A percentile compares a stretch with the other conserved stretches of the same genome.
Conservation (phyloP, 192 early-diverging fungal genomes). For the Coemansia furcata region DNA sequence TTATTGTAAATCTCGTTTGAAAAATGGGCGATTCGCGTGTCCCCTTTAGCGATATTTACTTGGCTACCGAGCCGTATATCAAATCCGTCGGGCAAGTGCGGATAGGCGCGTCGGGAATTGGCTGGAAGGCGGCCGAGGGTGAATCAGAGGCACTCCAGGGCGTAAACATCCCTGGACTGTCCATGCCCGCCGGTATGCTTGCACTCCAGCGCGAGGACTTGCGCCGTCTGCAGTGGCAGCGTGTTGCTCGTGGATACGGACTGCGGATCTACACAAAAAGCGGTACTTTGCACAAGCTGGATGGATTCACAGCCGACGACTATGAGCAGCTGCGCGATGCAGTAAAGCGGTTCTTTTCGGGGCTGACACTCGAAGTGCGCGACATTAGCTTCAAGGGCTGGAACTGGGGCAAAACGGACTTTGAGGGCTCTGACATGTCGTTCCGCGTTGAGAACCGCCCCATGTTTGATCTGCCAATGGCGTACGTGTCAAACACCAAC, state of each 20-base stretch:
- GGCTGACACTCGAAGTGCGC: slow-evolving; percentile 71
- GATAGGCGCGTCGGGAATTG: slow-evolving; percentile 45
- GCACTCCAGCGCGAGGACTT: slow-evolving; percentile 60
- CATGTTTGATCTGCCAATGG: slow-evolving; percentile 89
- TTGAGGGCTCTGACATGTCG: slow-evolving; percentile 70
- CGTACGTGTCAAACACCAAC: slow-evolving; percentile 82
- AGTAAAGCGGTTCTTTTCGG: slow-evolving; percentile 68
- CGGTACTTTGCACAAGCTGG: slow-evolving; percentile 78
- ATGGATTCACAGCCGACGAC: slow-evolving; percentile 79
- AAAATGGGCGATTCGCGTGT: slow-evolving; percentile 35
- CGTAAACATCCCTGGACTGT: slow-evolving; percentile 30
- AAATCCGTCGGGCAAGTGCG: slow-evolving; percentile 44
- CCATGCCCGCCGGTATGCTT: slow-evolving; percentile 30
- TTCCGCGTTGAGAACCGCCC: slow-evolving; percentile 81
- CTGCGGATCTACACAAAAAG: slow-evolving; percentile 74
- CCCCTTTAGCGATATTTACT: slow-evolving; percentile 46
- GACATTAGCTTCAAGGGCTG: slow-evolving; percentile 89
- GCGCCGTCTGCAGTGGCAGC: slow-evolving; percentile 72
- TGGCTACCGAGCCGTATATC: slow-evolving; percentile 50
- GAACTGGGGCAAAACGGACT: slow-evolving; percentile 95
- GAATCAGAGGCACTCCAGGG: slow-evolving; percentile 36
- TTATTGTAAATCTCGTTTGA: neutral
- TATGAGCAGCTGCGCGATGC: slow-evolving; percentile 77
- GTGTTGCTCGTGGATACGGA: slow-evolving; percentile 83
- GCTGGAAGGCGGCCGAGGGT: slow-evolving; percentile 54